These are phyloP conservation scores for Quercus mongolica DNA, from an alignment of 306 rosid species.

Conservation along the genomic window DNA sequence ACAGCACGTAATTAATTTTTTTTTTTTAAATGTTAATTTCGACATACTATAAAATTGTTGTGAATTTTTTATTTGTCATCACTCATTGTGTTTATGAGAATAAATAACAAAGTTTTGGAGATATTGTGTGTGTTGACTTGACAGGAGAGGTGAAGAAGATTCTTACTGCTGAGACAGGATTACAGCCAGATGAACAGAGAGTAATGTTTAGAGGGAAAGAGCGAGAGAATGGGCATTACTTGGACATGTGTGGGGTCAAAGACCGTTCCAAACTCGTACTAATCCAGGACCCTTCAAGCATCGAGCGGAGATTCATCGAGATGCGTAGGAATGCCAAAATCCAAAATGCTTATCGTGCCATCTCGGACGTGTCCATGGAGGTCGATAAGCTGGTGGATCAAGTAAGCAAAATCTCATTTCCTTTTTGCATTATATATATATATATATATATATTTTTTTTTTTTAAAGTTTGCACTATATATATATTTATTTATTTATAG, in stretches of 20 bases:
- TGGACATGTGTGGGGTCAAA: constrained; percentile 71
- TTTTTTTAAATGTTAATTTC: too few relatives aligned
- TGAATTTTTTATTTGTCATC: too few relatives aligned
- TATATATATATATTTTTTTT: too few relatives aligned
- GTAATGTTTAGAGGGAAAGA: constrained; percentile 58
- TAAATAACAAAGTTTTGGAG: too few relatives aligned
- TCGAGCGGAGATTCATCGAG: constrained; percentile 49
- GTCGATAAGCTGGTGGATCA: constrained; percentile 65
- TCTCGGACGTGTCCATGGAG: constrained; percentile 40
- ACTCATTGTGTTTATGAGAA: too few relatives aligned
- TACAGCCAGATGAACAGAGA: constrained; percentile 56
- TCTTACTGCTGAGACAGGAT: constrained; percentile 52
- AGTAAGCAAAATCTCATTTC: constrained; percentile 26
- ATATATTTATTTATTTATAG: too few relatives aligned
- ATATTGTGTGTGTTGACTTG: neutral
- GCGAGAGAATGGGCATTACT: constrained; percentile 59
- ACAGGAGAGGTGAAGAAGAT: constrained; percentile 86
- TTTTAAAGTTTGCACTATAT: too few relatives aligned
- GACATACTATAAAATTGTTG: too few relatives aligned
- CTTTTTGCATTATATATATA: too few relatives aligned
- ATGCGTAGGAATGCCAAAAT: constrained; percentile 57
- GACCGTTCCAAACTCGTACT: constrained; percentile 62
- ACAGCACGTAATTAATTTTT: too few relatives aligned
- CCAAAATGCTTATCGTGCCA: constrained; percentile 53
- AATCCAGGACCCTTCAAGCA: constrained; percentile 67